Base-by-base conservation (phyloP, 805 yeast species). In the Cyberlindnera amylophila region DNA sequence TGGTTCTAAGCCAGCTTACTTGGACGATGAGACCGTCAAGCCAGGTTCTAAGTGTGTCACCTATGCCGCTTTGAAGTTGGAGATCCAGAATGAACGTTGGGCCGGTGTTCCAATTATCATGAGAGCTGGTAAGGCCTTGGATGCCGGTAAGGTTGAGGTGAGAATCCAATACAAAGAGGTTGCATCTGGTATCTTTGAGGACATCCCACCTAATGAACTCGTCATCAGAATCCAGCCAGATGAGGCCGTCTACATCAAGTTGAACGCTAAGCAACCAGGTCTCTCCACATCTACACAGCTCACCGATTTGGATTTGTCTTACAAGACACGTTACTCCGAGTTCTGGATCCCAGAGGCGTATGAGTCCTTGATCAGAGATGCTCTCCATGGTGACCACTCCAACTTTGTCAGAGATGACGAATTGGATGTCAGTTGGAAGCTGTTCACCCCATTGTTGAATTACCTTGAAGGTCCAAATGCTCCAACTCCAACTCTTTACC, bases 331-430 rank as follows among this genome's bases (percentile, higher is more conserved):
- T 61, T 93, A 84, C 70, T 71, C 85, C 50, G 84, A 87, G 61
- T 84, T 87, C 69, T 85, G 93, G 82, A 90, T 93, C 58, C 98
- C 99, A 34, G 96, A 91, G 72, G 98, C 98, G 32, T 93, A 93
- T 66, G 99, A 93, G 71, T 85, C 96, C 1, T 78, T 93, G 55
- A 87, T 93, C 57, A 80, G 95, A 66, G 98, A 93, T 66, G 86
- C 91, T 50, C 67, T 84, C 61, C 75, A 79, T 53, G 98, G 95
- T 44, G 96, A 90, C 66, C 99, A 93, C 69, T 86, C 98, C 39
- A 91, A 91, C 71, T 93, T 93, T 63, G 98, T 93, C 27, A 83
- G 99, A 70, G 97, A 91, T 62, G 99, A 93, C 63, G 99, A 93
- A 71, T 77, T 93, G 61, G 97, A 90, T 43, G 81, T 83, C 45